These are phyloP conservation scores for Neopestalotiopsis clavispora DNA, from an alignment of 2,329 filamentous ascomycete genomes.

Conservation along the genomic window DNA sequence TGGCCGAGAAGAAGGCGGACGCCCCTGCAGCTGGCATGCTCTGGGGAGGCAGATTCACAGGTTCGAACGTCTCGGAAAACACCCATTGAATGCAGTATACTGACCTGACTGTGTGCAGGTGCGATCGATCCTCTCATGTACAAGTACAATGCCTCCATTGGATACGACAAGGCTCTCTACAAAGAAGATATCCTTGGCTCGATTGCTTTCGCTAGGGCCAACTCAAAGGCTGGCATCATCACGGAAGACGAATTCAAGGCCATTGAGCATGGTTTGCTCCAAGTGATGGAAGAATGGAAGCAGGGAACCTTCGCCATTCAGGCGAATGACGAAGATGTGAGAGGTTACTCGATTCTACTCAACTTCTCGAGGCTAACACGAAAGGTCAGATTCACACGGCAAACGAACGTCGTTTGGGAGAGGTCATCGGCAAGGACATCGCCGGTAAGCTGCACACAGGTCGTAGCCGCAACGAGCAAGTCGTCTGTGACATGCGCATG, in stretches of 20 bases:
- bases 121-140: slow-evolving; percentile 86
- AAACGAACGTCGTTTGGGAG: slow-evolving; percentile 64
- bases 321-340: slow-evolving; percentile 38
- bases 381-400: slow-evolving; percentile 27
- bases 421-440: slow-evolving; percentile 84
- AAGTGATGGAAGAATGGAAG: slow-evolving; percentile 60
- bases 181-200: slow-evolving; percentile 80
- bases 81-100: slow-evolving; percentile 22
- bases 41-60: slow-evolving; percentile 67
- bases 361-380: slow-evolving; percentile 21
- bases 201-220: slow-evolving; percentile 83
- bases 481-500: slow-evolving; percentile 87
- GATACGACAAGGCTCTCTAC: slow-evolving; percentile 79
- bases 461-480: slow-evolving; percentile 87
- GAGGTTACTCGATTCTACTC: slow-evolving; percentile 26
- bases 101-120: slow-evolving; percentile 52
- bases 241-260: slow-evolving; percentile 72
- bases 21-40: slow-evolving; percentile 47
- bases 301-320: slow-evolving; percentile 54
- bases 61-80: slow-evolving; percentile 36
- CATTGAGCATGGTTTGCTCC: slow-evolving; percentile 73
- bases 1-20: slow-evolving; percentile 26
- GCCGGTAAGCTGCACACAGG: slow-evolving; percentile 90
- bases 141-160: slow-evolving; percentile 81
- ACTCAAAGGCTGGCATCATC: slow-evolving; percentile 76